Evolutionary conservation across 2,329 filamentous ascomycete genomes (phyloP).

Genomic region (Nothophaeocryptopus gaeumannii): DNA sequence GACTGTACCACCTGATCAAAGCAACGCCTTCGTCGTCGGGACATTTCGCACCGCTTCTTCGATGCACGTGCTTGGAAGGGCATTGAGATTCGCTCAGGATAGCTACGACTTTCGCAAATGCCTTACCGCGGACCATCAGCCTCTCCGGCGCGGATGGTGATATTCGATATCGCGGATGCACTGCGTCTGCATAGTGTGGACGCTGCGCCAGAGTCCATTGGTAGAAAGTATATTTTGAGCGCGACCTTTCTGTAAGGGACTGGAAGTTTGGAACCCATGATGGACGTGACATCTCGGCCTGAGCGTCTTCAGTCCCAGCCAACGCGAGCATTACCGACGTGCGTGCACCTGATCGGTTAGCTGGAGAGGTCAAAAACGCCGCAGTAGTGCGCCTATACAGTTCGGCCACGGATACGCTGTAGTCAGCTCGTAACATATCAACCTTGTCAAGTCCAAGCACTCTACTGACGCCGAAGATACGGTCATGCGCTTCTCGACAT

Average conservation of each 20-base stretch:
- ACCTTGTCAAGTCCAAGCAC: constrained; percentile 6
- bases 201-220: constrained; percentile 5
- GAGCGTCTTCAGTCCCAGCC: constrained; percentile 1
- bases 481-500: constrained; percentile 6
- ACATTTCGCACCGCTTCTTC: constrained; percentile 5
- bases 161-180: neutral
- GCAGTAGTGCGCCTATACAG: constrained; percentile 6
- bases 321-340: constrained; percentile 6
- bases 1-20: constrained; percentile 5
- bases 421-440: constrained; percentile 1
- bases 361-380: constrained; percentile 5
- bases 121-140: constrained; percentile 1
- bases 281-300: neutral
- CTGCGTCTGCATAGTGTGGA: constrained; percentile 1
- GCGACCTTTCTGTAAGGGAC: constrained; percentile 5
- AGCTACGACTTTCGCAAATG: neutral
- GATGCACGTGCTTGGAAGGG: constrained; percentile 13
- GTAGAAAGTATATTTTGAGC: constrained; percentile 11
- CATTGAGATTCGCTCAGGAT: constrained; percentile 5
- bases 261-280: constrained; percentile 11
- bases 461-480: constrained; percentile 10
- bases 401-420: constrained; percentile 6
- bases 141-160: neutral
- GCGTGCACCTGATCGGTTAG: constrained; percentile 6
- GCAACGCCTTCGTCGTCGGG: constrained; percentile 1